Base-by-base conservation (phyloP, 192 early-diverging fungal species). In the Funneliformis geosporum region DNA sequence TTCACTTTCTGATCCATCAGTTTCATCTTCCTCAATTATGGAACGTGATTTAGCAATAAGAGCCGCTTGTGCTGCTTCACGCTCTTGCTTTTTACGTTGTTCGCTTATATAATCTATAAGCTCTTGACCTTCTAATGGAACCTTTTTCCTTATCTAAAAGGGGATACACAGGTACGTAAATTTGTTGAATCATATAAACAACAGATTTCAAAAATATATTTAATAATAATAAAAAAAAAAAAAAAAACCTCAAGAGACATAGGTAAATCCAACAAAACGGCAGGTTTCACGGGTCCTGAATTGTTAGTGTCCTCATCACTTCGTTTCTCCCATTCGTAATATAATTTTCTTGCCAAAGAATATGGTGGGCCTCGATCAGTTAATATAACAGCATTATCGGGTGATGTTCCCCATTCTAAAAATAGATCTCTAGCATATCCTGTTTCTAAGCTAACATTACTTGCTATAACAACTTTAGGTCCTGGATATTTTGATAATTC, bases 41-140 rank as follows among this genome's bases (percentile, higher is more conserved):
- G 88, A 91, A 81, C 85, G 86, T 33, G 84, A 87, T 79, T 83
- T 89, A 76, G 88, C 89, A 75, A 90, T 81, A 60, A 90, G 81
- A 2, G 90, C 91, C 25, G 90, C 91, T 75, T 94, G 88, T 2
- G 92, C 92, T 4, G 92, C 93, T 73, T 95, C 94, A 43, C 92
- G 85, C 82, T 96, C 93, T 28, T 83, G 82, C 50, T 86, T 83
- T 9, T 91, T 91, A 81, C 87, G 86, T 81, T 93, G 89, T 47
- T 85, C 85, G 4, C 85, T 89, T 50, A 89, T 83, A 82, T 90
- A 93, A 42, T 92, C 89, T 2, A 88, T 87, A 55, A 99, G 84
- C 81, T 98, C 98, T 27, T 85, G 85, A 44, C 98, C 98, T 81
- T 95, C 90, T n/a, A 99, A 84, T 10, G 92, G 90, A 0, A 97